Conservation (phyloP, 1,284 basidiomycete genomes). For the Inonotus hispidus region DNA sequence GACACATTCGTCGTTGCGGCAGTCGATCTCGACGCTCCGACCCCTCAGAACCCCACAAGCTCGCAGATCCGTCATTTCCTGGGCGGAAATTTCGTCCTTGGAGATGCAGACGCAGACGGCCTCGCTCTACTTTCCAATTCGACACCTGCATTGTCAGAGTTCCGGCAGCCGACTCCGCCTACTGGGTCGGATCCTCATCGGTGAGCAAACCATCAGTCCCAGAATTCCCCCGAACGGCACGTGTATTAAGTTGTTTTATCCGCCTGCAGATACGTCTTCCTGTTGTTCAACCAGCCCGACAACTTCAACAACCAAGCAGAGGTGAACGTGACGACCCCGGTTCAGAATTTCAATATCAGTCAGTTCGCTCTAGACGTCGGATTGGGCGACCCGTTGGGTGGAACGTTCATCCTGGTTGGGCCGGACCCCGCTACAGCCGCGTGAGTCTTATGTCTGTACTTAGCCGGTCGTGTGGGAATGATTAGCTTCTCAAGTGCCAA, state of each 20-base stretch:
- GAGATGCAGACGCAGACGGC: conserved; percentile 20
- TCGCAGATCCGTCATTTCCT: conserved; percentile 43
- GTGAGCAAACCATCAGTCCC: conserved; percentile 26
- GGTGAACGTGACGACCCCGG: conserved; percentile 24
- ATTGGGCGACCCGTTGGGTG: conserved; percentile 28
- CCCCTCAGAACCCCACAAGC: conserved; percentile 36
- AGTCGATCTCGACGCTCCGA: conserved; percentile 46
- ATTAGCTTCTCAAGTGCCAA: too few relatives aligned
- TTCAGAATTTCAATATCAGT: conserved; percentile 29
- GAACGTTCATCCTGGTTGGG: conserved; percentile 30
- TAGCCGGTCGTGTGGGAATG: too few relatives aligned
- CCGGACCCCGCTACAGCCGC: conserved; percentile 12
- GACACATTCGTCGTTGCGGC: conserved; percentile 39
- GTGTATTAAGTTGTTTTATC: too few relatives aligned
- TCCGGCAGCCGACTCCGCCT: conserved; percentile 36
- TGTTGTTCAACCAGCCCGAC: conserved; percentile 28
- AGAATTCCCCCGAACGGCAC: background rate
- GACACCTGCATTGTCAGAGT: conserved; percentile 38
- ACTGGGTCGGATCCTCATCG: conserved; percentile 44
- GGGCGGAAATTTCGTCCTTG: conserved; percentile 36
- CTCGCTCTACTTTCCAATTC: conserved; percentile 30
- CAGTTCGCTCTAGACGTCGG: conserved; percentile 26
- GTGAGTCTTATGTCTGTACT: background rate
- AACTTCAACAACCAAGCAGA: conserved; percentile 24
- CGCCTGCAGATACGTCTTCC: conserved; percentile 24